A percentile compares a stretch with the other conserved stretches of the same genome.
Conservation (phyloP, 495 filamentous ascomycete species). For the Aspergillus indologenus region DNA sequence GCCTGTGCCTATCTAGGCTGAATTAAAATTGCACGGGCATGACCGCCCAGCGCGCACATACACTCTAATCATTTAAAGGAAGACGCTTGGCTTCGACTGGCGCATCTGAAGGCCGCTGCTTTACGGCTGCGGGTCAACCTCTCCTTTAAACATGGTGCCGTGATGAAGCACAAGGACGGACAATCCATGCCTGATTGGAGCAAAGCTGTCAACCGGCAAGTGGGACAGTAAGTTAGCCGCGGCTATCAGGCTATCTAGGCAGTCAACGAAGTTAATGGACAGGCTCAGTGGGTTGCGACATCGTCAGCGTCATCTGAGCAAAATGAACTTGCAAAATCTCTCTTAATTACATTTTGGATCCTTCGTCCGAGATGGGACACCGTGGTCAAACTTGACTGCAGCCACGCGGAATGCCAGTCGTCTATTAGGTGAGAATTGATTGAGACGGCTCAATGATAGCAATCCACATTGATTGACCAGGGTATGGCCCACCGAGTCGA, state of each 20-base stretch:
- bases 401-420: neutral
- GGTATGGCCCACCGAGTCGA: neutral
- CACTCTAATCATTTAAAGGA: slow-evolving; percentile 4
- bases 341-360: too few species aligned
- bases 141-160: neutral
- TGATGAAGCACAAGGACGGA: neutral
- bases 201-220: neutral
- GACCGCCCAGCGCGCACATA: neutral
- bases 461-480: neutral
- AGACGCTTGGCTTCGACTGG: slow-evolving; percentile 13
- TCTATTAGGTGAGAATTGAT: neutral
- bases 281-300: too few species aligned
- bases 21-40: neutral
- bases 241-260: neutral
- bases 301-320: too few species aligned
- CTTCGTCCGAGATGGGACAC: neutral
- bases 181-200: neutral
- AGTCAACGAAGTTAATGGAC: neutral
- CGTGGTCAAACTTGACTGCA: neutral
- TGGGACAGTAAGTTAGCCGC: neutral
- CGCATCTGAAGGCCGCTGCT: neutral
- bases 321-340: neutral
- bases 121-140: neutral
- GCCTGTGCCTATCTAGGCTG: neutral
- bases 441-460: neutral